Evolutionary conservation across 805 yeast genomes (phyloP).

Genomic region (Candida boidinii): DNA sequence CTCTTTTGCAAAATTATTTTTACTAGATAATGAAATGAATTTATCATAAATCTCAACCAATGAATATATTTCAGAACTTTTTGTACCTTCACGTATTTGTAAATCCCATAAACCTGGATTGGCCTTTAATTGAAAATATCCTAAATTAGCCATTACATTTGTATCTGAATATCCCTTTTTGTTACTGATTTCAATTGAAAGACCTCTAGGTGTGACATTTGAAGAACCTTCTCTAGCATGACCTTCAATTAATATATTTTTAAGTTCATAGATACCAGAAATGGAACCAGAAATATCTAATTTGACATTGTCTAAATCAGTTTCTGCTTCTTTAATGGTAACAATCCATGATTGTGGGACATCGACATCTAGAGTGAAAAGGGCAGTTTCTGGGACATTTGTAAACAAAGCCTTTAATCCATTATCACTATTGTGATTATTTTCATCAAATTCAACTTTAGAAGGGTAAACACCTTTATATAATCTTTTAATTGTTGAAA

Average conservation of each 20-base stretch:
- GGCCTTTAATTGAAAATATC: constrained; percentile 74
- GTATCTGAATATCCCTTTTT: constrained; percentile 38
- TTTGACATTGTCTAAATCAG: constrained; percentile 59
- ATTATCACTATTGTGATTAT: constrained; percentile 20
- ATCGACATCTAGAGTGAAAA: constrained; percentile 49
- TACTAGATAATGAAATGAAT: constrained; percentile 14
- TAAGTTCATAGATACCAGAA: constrained; percentile 40
- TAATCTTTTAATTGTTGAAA: constrained; percentile 41
- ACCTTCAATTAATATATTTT: constrained; percentile 61
- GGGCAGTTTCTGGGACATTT: constrained; percentile 40
- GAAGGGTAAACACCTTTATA: constrained; percentile 39
- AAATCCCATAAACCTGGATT: constrained; percentile 65
- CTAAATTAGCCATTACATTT: constrained; percentile 67
- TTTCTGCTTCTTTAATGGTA: constrained; percentile 36
- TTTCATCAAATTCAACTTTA: constrained; percentile 20
- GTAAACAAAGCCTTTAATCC: constrained; percentile 26
- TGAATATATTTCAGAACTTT: constrained; percentile 32
- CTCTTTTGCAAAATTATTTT: background rate
- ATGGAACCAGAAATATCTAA: constrained; percentile 32
- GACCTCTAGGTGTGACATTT: constrained; percentile 34
- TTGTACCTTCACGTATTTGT: constrained; percentile 30
- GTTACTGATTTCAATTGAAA: constrained; percentile 33
- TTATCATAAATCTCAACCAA: constrained; percentile 26
- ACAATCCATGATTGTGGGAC: constrained; percentile 65
- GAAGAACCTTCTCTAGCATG: constrained; percentile 41